These are phyloP conservation scores for Anisodus tanguticus DNA, from an alignment of 257 asterid species.

Conservation along the genomic window DNA sequence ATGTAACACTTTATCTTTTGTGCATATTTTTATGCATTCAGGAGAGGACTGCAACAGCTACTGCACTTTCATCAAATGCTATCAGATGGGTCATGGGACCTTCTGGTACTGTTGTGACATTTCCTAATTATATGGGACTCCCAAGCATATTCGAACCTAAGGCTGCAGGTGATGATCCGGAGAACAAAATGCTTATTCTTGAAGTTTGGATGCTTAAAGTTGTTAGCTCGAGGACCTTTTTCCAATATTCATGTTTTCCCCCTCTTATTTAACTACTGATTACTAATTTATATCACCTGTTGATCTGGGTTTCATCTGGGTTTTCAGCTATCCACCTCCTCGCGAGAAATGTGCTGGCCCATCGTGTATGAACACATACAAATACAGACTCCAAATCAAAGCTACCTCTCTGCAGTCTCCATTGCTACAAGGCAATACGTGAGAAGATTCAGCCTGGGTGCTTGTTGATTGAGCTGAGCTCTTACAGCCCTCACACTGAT, in stretches of 20 bases:
- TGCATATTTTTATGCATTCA: slow-evolving; percentile 36
- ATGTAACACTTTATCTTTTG: slow-evolving; percentile 9
- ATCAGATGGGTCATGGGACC: slow-evolving; percentile 88
- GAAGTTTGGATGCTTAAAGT: neutral
- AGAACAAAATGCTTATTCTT: neutral
- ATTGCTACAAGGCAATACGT: slow-evolving; percentile 72
- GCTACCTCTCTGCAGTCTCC: slow-evolving; percentile 82
- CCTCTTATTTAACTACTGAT: neutral
- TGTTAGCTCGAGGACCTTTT: neutral
- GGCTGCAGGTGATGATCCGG: slow-evolving; percentile 55
- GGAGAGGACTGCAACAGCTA: slow-evolving; percentile 63
- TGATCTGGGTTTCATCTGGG: neutral
- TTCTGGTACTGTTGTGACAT: slow-evolving; percentile 78
- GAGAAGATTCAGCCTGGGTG: slow-evolving; percentile 45
- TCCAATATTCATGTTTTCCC: neutral
- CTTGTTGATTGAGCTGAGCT: slow-evolving; percentile 47
- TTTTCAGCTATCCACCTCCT: slow-evolving; percentile 75
- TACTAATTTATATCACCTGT: neutral
- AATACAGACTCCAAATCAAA: slow-evolving; percentile 76
- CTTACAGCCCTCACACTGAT: neutral
- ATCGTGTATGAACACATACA: slow-evolving; percentile 70
- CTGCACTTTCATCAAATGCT: slow-evolving; percentile 48
- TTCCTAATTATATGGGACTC: slow-evolving; percentile 82
- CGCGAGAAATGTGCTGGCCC: slow-evolving; percentile 84
- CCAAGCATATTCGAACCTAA: slow-evolving; percentile 77